phyloP scores from a whole-genome alignment of 75 land plant genomes.

The Pinus taeda region DNA sequence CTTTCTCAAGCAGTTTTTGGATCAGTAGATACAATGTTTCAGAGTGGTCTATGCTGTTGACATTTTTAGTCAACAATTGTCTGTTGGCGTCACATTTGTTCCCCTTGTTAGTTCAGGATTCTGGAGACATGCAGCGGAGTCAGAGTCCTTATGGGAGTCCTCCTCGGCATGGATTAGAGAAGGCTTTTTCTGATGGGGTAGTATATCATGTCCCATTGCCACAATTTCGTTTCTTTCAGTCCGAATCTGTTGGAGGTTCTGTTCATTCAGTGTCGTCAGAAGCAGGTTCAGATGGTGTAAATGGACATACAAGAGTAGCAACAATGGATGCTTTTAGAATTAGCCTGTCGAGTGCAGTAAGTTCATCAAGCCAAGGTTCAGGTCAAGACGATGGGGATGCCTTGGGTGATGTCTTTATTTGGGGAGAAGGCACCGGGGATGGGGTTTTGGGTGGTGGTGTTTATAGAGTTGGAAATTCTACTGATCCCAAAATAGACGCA shows the following conservation, averaged over 20 bases:
- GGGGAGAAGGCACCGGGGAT: constrained; percentile 89
- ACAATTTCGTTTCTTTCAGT: constrained; percentile 53
- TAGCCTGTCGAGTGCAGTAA: constrained; percentile 84
- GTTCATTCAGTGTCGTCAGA: constrained; percentile 59
- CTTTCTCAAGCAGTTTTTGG: not conserved
- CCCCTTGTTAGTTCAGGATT: constrained; percentile 39
- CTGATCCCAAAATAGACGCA: constrained; percentile 62
- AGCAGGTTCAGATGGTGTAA: constrained; percentile 52
- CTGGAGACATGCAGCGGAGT: constrained; percentile 39
- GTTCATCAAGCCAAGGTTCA: constrained; percentile 91
- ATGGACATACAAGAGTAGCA: constrained; percentile 47
- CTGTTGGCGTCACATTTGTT: not conserved
- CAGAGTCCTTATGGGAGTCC: constrained; percentile 73
- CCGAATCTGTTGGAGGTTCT: constrained; percentile 65
- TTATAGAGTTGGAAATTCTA: constrained; percentile 39
- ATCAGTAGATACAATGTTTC: constrained; percentile 1
- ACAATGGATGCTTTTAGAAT: constrained; percentile 65
- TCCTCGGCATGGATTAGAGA: constrained; percentile 66
- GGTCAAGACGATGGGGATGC: constrained; percentile 93
- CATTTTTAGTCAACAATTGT: not conserved
- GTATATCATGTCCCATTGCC: constrained; percentile 62
- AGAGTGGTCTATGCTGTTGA: not conserved
- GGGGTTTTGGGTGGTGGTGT: constrained; percentile 72
- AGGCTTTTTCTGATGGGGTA: constrained; percentile 59
- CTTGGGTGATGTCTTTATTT: constrained; percentile 84